phyloP scores from a whole-genome alignment of 805 yeast genomes.

The Ogataea pilisensis region DNA sequence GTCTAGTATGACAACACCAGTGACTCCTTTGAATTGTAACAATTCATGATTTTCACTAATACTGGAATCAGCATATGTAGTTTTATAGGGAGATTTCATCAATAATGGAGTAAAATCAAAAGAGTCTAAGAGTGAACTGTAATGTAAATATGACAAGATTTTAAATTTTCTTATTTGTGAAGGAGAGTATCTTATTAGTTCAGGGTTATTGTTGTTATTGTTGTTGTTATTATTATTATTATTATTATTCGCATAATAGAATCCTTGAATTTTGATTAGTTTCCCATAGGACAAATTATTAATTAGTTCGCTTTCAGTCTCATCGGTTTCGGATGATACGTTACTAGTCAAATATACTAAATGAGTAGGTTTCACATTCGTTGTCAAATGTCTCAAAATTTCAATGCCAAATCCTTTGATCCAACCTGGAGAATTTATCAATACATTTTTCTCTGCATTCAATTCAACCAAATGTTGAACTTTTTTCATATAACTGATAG shows the following conservation, averaged over 20 bases:
- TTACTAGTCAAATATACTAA: slow-evolving; percentile 50
- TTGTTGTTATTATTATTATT: too few relatives aligned
- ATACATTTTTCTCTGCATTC: slow-evolving; percentile 32
- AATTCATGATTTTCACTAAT: slow-evolving; percentile 2
- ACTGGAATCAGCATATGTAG: slow-evolving; percentile 32
- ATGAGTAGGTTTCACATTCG: slow-evolving; percentile 47
- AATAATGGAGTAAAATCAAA: slow-evolving; percentile 44
- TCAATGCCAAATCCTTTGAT: slow-evolving; percentile 80
- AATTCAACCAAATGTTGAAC: slow-evolving; percentile 37
- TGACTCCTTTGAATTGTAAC: slow-evolving; percentile 29
- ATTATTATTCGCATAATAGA: slow-evolving; percentile 15
- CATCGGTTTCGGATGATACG: slow-evolving; percentile 13
- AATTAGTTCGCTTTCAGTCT: slow-evolving; percentile 28
- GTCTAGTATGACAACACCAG: slow-evolving; percentile 34
- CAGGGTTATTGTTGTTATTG: too few relatives aligned
- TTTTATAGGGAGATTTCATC: slow-evolving; percentile 35
- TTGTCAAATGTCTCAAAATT: slow-evolving; percentile 47
- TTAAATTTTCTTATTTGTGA: slow-evolving; percentile 50
- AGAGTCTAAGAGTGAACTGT: slow-evolving; percentile 7
- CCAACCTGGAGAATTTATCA: slow-evolving; percentile 89
- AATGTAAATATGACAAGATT: slow-evolving; percentile 53
- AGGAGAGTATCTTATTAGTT: slow-evolving; percentile 39
- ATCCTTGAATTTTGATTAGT: slow-evolving; percentile 33
- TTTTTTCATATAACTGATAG: slow-evolving; percentile 46
- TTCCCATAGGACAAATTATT: slow-evolving; percentile 24